Evolutionary conservation across 352 stramenopile genomes (phyloP).

Genomic region (Pseudoperonospora humuli): DNA sequence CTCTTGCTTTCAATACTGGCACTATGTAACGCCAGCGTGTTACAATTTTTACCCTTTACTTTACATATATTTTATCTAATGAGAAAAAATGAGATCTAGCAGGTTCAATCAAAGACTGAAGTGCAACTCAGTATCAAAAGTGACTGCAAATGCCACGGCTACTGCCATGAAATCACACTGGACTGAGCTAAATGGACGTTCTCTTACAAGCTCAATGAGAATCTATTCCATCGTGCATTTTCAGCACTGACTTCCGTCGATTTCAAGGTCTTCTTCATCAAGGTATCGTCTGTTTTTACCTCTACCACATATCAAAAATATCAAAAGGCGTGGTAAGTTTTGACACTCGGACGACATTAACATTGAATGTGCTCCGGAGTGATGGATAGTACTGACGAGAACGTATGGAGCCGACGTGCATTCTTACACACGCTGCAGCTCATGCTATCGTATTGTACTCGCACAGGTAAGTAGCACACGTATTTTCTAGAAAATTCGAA

Average conservation of each 20-base stretch:
- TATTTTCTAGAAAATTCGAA: not conserved
- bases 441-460: not conserved
- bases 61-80: not conserved
- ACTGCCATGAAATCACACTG: not conserved
- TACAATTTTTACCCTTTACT: not conserved
- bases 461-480: not conserved
- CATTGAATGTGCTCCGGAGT: not conserved
- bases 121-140: not conserved
- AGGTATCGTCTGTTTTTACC: too few species aligned
- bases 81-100: not conserved
- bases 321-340: not conserved
- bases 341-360: not conserved
- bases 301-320: not conserved
- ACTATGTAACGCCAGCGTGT: slow-evolving; percentile 11
- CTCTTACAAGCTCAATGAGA: too few species aligned
- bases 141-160: too few species aligned
- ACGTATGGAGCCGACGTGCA: not conserved
- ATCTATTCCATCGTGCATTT: too few species aligned
- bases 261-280: too few species aligned
- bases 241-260: too few species aligned
- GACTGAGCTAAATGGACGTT: too few species aligned
- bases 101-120: not conserved
- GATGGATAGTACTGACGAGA: not conserved
- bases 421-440: not conserved
- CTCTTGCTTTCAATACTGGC: slow-evolving; percentile 16